phyloP scores from a whole-genome alignment of 768 basidiomycete species.

The Suillus americanus region DNA sequence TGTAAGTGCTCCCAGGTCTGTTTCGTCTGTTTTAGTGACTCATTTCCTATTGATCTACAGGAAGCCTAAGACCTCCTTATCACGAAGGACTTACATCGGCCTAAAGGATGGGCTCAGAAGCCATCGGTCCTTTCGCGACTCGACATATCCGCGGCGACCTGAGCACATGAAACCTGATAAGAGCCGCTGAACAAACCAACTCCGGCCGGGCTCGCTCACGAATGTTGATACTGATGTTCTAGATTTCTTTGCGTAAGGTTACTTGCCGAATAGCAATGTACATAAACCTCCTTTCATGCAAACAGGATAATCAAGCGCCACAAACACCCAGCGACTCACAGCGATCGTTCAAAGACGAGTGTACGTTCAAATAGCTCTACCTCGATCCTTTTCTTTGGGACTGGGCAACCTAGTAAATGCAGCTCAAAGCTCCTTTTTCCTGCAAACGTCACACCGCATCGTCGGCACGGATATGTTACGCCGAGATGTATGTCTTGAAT shows the following conservation, averaged over 20 bases:
- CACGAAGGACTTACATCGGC: background rate
- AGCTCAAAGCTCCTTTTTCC: background rate
- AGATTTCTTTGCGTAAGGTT: background rate
- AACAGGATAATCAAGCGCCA: background rate
- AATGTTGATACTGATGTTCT: background rate
- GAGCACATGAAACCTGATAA: too few species aligned
- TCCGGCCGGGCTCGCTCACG: background rate
- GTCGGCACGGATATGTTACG: constrained; percentile 1
- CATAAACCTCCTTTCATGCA: background rate
- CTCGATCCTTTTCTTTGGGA: background rate
- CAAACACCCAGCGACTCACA: background rate
- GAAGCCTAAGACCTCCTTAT: background rate
- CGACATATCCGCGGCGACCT: too few species aligned
- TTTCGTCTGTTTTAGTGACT: background rate
- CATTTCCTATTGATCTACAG: background rate
- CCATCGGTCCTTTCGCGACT: background rate
- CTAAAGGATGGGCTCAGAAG: background rate
- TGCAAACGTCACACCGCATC: background rate
- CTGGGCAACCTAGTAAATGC: background rate
- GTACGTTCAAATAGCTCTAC: background rate
- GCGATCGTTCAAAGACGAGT: background rate
- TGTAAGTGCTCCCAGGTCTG: background rate
- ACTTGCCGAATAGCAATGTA: background rate
- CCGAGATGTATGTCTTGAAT: constrained; percentile 1
- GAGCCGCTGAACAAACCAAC: too few species aligned